Conservation (phyloP, 2,329 filamentous ascomycete genomes). For the Botryosphaeria dothidea region DNA sequence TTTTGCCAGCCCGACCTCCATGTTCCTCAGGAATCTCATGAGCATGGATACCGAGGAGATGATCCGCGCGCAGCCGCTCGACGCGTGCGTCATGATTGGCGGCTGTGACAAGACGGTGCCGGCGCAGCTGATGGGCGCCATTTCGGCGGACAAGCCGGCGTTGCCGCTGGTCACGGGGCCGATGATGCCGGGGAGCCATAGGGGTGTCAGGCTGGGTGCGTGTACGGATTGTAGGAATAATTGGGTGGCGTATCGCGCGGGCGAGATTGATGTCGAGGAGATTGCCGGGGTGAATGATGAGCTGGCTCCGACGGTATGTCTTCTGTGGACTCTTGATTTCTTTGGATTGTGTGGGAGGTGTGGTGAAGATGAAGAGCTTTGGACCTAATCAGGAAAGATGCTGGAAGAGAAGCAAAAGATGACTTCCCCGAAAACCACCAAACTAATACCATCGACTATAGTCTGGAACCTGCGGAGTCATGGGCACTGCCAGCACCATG, state of each 20-base stretch:
- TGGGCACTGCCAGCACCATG: constrained; percentile 61
- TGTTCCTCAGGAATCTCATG: constrained; percentile 75
- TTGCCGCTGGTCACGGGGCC: constrained; percentile 70
- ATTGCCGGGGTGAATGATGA: constrained; percentile 71
- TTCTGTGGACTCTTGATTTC: not conserved
- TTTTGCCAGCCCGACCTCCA: constrained; percentile 70
- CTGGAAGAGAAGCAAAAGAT: not conserved
- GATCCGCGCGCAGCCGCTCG: constrained; percentile 70
- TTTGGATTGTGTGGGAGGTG: not conserved
- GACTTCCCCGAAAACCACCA: not conserved
- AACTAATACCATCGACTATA: not conserved
- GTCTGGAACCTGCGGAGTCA: constrained; percentile 58
- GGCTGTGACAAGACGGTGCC: constrained; percentile 75
- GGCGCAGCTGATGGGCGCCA: constrained; percentile 73
- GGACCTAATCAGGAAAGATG: no score
- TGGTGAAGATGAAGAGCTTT: no score
- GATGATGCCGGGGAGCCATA: constrained; percentile 72
- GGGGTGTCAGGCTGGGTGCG: constrained; percentile 66
- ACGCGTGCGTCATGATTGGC: constrained; percentile 68
- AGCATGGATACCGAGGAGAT: constrained; percentile 81
- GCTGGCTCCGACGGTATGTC: constrained; percentile 65
- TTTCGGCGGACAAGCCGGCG: constrained; percentile 72
- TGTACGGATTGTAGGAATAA: constrained; percentile 76
- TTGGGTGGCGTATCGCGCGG: constrained; percentile 69
- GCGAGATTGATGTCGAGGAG: constrained; percentile 69